Conservation (phyloP, 2,329 filamentous ascomycete species). For the Verticillium nonalfalfae region DNA sequence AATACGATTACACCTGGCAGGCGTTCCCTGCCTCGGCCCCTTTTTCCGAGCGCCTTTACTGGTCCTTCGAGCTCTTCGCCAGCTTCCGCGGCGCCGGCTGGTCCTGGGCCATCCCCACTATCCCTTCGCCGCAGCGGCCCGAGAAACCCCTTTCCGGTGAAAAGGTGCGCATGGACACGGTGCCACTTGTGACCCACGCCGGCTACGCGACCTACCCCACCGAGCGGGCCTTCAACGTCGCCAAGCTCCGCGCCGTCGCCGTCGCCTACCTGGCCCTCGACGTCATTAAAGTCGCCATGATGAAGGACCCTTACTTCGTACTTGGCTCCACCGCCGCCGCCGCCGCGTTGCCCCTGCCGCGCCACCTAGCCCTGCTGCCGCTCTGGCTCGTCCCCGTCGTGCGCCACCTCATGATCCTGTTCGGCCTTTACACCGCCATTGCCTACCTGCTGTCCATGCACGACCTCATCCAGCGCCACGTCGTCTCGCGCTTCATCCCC, state of each 20-base stretch:
- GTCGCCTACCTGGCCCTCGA: conserved; percentile 64
- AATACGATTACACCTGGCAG: conserved; percentile 53
- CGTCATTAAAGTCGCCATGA: conserved; percentile 59
- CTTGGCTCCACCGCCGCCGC: conserved; percentile 30
- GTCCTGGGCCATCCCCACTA: conserved; percentile 46
- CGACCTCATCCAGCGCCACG: conserved; percentile 48
- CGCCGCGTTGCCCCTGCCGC: conserved; percentile 33
- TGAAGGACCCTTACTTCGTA: conserved; percentile 73
- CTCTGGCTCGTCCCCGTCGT: conserved; percentile 42
- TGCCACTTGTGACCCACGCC: conserved; percentile 32
- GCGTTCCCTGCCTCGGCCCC: conserved; percentile 44
- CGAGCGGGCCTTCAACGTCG: conserved; percentile 35
- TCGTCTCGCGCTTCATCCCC: conserved; percentile 46
- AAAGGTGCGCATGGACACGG: conserved; percentile 30
- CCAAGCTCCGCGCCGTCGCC: conserved; percentile 38
- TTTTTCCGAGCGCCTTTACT: conserved; percentile 43
- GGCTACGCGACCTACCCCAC: conserved; percentile 40
- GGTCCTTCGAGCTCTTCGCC: conserved; percentile 48
- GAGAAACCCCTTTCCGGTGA: conserved; percentile 29
- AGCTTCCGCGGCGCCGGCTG: conserved; percentile 53
- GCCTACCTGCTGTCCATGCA: conserved; percentile 52
- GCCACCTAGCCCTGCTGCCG: conserved; percentile 34
- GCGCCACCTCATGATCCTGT: conserved; percentile 49
- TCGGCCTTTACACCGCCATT: conserved; percentile 52
- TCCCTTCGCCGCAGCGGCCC: conserved; percentile 38